Evolutionary conservation across 768 basidiomycete species (phyloP), one percentile per base, ranked within the genome.

Genomic region (Gymnopilus junonius): DNA sequence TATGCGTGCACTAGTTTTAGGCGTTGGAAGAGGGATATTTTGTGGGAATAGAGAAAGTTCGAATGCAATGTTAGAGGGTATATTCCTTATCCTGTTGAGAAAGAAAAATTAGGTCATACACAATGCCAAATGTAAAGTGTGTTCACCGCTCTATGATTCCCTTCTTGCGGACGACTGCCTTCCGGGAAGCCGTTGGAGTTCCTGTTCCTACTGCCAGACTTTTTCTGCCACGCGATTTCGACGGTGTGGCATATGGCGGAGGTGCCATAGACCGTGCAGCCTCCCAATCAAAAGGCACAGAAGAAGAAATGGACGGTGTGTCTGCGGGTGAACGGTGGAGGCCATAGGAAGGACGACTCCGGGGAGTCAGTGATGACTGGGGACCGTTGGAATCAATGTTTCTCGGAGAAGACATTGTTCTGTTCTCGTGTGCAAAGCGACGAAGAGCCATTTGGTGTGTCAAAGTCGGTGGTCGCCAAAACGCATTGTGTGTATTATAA

Each of bases 271-370:
- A 82, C n/a, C 89, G 82, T 12, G 88, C 93, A 0, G 93, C 93
- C 31, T 91, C 89, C 93, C 93, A 94, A 77, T 95, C 93, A 69
- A 95, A 95, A 0, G 93, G 90, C 8, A 83, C 75, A 7, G 90
- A 89, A 1, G 90, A 88, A 5, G 92, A 92, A 50, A 91, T 80
- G 3, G 93, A 94, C 4, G 91, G 87, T 0, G 89, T 87, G 1
- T 83, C 76, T 35, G 85, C 86, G 3, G 84, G 92, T 10, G 84
- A 90, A 42, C 88, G 80, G 73, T 87, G 74, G 68, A 81, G 69
- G 65, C 83, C 81, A 68, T 89, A 80, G 32, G 85, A 84, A 65
- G 72, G 77, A 72, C 71, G 84, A 76, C 69, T 80, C n/a, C 74
- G 76, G 6, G 85, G 83, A 2, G 82, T 83, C 15, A 65, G 75